Percentiles rank a stretch among this genome's conserved stretches.
phyloP scores from a whole-genome alignment of 2,329 filamentous ascomycete genomes.

The Alternaria arborescens region DNA sequence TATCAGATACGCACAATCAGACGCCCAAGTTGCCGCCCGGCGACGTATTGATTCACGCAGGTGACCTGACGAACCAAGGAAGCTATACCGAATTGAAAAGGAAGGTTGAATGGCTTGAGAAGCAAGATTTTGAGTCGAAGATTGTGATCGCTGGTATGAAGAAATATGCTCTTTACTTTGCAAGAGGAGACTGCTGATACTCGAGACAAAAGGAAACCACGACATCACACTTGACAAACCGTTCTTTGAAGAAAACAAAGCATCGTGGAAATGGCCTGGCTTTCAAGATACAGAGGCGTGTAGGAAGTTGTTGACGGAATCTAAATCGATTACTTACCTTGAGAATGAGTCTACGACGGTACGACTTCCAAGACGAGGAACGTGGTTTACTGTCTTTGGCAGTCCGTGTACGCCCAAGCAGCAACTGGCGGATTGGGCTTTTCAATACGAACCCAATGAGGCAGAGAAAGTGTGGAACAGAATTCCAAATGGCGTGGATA shows the following conservation, averaged over 20 bases:
- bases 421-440: conserved; percentile 68
- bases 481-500: conserved; percentile 69
- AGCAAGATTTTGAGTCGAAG: conserved; percentile 72
- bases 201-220: conserved; percentile 69
- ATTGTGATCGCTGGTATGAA: conserved; percentile 71
- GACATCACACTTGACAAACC: conserved; percentile 74
- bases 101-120: conserved; percentile 71
- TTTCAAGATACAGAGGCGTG: conserved; percentile 65
- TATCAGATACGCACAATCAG: conserved; percentile 79
- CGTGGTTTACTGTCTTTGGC: conserved; percentile 73
- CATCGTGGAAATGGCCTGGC: conserved; percentile 64
- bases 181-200: not conserved
- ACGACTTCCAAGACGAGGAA: conserved; percentile 65
- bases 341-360: conserved; percentile 65
- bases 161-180: not conserved
- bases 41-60: conserved; percentile 78
- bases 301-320: conserved; percentile 59
- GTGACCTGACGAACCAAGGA: conserved; percentile 79
- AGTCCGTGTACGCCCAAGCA: conserved; percentile 70
- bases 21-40: conserved; percentile 71
- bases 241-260: conserved; percentile 66
- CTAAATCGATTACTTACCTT: conserved; percentile 70
- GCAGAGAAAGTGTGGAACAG: conserved; percentile 64
- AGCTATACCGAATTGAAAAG: conserved; percentile 65
- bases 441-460: conserved; percentile 64